Evolutionary conservation across 1,284 basidiomycete species (phyloP).

Genomic region (Meira nashicola): DNA sequence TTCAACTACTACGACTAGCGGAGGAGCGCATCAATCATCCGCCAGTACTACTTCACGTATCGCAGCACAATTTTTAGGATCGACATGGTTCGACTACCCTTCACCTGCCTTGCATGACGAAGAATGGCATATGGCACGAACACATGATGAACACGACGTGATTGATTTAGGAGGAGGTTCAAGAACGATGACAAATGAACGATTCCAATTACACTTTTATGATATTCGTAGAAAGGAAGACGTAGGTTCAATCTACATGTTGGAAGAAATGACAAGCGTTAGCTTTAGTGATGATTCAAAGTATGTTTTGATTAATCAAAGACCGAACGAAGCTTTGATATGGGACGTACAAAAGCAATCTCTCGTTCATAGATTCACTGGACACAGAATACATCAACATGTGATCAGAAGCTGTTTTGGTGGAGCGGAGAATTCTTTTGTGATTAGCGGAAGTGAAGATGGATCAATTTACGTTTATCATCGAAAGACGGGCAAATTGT

Average conservation of each 20-base stretch:
- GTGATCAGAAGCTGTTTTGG: constrained; percentile 91
- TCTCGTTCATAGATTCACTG: constrained; percentile 58
- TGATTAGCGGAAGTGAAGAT: constrained; percentile 87
- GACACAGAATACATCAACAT: constrained; percentile 56
- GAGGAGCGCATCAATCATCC: not conserved
- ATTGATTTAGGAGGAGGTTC: constrained; percentile 50
- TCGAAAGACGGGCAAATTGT: constrained; percentile 70
- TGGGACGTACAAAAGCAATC: constrained; percentile 68
- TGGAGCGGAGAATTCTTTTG: constrained; percentile 80
- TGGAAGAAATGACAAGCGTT: constrained; percentile 65
- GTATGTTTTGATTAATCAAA: constrained; percentile 77
- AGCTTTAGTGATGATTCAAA: constrained; percentile 73
- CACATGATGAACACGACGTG: not conserved
- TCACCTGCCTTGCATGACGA: not conserved
- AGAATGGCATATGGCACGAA: not conserved
- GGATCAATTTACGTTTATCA: constrained; percentile 89
- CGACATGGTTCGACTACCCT: not conserved
- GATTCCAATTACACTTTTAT: constrained; percentile 67
- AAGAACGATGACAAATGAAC: constrained; percentile 51
- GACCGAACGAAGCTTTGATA: constrained; percentile 67
- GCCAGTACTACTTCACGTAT: not conserved
- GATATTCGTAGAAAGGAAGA: constrained; percentile 61
- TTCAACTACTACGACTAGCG: constrained; percentile 3
- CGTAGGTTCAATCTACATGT: constrained; percentile 60
- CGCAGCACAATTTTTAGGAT: not conserved